Base-by-base conservation (phyloP, 2,329 filamentous ascomycete genomes). In the Allantophomopsis cytisporea region DNA sequence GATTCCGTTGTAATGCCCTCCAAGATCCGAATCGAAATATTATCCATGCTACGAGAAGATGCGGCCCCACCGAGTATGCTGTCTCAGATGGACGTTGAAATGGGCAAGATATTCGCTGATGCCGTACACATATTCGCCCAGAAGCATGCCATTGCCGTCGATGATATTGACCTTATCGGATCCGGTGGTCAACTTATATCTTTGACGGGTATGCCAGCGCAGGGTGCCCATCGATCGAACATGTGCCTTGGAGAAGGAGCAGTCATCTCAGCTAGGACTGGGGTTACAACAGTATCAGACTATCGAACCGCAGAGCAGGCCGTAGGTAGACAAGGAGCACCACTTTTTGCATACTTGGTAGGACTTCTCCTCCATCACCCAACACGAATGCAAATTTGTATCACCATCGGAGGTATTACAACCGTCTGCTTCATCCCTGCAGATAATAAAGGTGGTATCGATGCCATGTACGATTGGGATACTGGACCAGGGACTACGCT, bases 391-490 rank as follows among this genome's bases (percentile, higher is more conserved):
- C 54, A 55, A 33, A 52, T 55, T 35, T 55, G 54, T 35, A 48
- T 54, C 12, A 53, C 48, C 3, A 55, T 56, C 21, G 52, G 51
- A 6, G 53, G 50, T 1, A 54, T 54, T 20, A 51, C 51, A 10
- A 54, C 51, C 2, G 47, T 54, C 3, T 52, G 47, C 39, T 54
- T 56, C 37, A 49, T 56, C 7, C 54, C 54, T 8, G 35, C 51
- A 4, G 53, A 54, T 20, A 49, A 48, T n/a, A 44, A 51, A 32
- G 52, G 52, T 10, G 54, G 54, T 7, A 49, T 56, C 18, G 53
- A 55, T 31, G 51, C 51, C 10, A 55, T 56, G 50, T 54, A 54
- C 23, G 52, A 56, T 36, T 56, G 54, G 54, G 54, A 56, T 36
- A 51, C 51, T 5, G 54, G 54, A 3, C 54, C 54, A 33, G 54